Conservation (phyloP, 805 yeast species). For the Saturnispora quitensis region DNA sequence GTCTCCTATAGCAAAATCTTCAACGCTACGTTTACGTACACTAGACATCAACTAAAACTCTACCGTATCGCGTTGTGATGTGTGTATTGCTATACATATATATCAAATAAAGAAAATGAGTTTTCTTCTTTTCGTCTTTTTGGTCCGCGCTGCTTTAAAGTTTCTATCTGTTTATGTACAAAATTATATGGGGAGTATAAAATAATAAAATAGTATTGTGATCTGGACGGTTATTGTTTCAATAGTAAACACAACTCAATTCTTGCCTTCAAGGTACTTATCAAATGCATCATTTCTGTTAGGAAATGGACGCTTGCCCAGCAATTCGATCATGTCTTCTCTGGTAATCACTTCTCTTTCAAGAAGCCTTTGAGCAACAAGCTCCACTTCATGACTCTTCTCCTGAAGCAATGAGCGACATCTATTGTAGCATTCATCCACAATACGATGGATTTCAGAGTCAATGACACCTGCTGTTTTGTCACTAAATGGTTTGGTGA, state of each 20-base stretch:
- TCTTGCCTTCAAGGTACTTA: constrained; percentile 51
- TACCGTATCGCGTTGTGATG: background rate
- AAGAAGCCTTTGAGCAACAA: constrained; percentile 66
- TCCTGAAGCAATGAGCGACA: constrained; percentile 49
- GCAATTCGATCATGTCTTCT: constrained; percentile 65
- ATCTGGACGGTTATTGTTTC: background rate
- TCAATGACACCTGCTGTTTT: constrained; percentile 62
- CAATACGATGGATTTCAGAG: constrained; percentile 56
- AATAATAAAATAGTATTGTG: background rate
- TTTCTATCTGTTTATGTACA: background rate
- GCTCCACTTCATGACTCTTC: constrained; percentile 50
- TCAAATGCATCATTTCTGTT: constrained; percentile 84
- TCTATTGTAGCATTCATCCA: constrained; percentile 52
- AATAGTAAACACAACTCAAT: background rate
- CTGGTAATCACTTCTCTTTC: constrained; percentile 72
- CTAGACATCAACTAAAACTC: constrained; percentile 18
- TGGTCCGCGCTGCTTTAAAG: background rate
- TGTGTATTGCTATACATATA: background rate
- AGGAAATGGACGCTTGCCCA: constrained; percentile 72
- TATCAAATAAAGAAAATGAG: background rate
- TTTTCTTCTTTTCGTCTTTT: background rate
- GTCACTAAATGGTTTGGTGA: constrained; percentile 62
- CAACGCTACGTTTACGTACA: constrained; percentile 45
- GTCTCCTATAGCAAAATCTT: constrained; percentile 83
- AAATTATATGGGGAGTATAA: background rate